These are phyloP conservation scores for Sabuloglossum arenarium DNA, from an alignment of 495 filamentous ascomycete genomes.

Conservation along the genomic window DNA sequence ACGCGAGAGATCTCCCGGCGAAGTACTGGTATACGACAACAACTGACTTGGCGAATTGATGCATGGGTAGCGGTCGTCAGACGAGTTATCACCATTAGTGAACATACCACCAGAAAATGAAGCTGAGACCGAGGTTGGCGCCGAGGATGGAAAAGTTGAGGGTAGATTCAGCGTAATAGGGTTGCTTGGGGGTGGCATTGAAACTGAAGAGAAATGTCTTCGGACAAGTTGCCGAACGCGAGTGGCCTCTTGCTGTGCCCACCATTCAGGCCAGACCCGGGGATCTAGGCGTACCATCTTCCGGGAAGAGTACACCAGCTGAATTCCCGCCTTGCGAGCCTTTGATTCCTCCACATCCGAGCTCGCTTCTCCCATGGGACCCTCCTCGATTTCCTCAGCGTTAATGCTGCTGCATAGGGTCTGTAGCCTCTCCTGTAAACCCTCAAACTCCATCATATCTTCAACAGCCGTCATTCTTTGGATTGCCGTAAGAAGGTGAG, in stretches of 20 bases:
- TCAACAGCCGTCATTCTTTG: slow-evolving; percentile 36
- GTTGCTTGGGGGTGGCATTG: neutral
- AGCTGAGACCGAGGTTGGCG: neutral
- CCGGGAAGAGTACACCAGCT: slow-evolving; percentile 29
- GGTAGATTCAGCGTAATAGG: neutral
- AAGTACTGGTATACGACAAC: neutral
- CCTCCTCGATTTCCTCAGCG: neutral
- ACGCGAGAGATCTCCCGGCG: neutral
- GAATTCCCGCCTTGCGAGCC: slow-evolving; percentile 17
- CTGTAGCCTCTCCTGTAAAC: slow-evolving; percentile 28
- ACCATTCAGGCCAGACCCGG: slow-evolving; percentile 47
- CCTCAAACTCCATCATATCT: slow-evolving; percentile 36
- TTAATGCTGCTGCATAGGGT: slow-evolving; percentile 25
- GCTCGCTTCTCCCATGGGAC: slow-evolving; percentile 1
- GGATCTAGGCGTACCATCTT: slow-evolving; percentile 32
- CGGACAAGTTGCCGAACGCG: slow-evolving; percentile 39
- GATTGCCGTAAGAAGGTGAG: slow-evolving; percentile 34
- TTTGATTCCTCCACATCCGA: neutral
- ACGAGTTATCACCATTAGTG: neutral
- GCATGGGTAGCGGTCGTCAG: neutral
- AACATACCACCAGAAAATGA: no score
- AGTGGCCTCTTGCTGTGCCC: slow-evolving; percentile 46
- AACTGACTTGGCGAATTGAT: neutral
- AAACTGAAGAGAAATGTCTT: slow-evolving; percentile 24
- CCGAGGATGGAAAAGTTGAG: neutral